Percentiles rank a stretch among this genome's conserved stretches.
phyloP scores from a whole-genome alignment of 805 yeast genomes.

The Blastobotrys chiropterorum region DNA sequence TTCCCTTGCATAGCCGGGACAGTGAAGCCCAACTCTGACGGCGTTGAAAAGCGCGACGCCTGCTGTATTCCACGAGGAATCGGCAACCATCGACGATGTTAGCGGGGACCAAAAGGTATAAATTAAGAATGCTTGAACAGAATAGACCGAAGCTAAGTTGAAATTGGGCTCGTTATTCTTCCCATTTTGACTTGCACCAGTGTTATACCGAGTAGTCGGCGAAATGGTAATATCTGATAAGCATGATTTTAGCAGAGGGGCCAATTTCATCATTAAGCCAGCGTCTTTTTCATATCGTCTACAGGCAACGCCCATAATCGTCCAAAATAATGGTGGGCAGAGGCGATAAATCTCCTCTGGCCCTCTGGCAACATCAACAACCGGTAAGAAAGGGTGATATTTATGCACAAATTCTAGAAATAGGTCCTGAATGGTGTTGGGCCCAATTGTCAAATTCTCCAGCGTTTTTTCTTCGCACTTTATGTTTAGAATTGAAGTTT shows the following conservation, averaged over 20 bases:
- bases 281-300: slow-evolving; percentile 46
- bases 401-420: slow-evolving; percentile 64
- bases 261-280: slow-evolving; percentile 50
- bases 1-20: slow-evolving; percentile 57
- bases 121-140: slow-evolving; percentile 86
- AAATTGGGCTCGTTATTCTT: slow-evolving; percentile 53
- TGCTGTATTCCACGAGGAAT: slow-evolving; percentile 90
- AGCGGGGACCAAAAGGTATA: slow-evolving; percentile 96
- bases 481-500: neutral
- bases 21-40: slow-evolving; percentile 81
- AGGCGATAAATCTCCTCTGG: slow-evolving; percentile 73
- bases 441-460: slow-evolving; percentile 58
- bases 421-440: slow-evolving; percentile 55
- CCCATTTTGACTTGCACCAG: slow-evolving; percentile 27
- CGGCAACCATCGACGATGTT: slow-evolving; percentile 90
- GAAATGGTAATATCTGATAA: slow-evolving; percentile 84
- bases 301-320: slow-evolving; percentile 76
- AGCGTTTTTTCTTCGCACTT: slow-evolving; percentile 50
- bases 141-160: slow-evolving; percentile 85
- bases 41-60: slow-evolving; percentile 94
- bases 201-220: slow-evolving; percentile 70
- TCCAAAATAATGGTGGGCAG: slow-evolving; percentile 93
- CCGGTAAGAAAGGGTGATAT: slow-evolving; percentile 83
- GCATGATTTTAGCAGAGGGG: slow-evolving; percentile 66
- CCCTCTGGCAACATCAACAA: slow-evolving; percentile 74